Percentiles rank a stretch among this genome's conserved stretches.
Conservation (phyloP, 2,329 filamentous ascomycete genomes). For the Penicillium sumatraense region DNA sequence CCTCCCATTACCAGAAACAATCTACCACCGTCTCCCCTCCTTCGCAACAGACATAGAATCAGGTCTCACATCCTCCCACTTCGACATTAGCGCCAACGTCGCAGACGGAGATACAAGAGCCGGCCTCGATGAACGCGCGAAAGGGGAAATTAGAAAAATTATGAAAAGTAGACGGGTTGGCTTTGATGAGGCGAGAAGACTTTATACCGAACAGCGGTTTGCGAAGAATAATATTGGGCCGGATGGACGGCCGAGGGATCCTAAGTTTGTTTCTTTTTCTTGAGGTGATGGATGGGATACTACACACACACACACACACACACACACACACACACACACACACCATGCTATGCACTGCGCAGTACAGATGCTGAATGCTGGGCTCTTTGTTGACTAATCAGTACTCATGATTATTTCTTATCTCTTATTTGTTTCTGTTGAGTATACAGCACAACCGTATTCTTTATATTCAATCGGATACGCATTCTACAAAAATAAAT, state of each 20-base stretch:
- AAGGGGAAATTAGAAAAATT: conserved; percentile 81
- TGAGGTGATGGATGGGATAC: conserved; percentile 51
- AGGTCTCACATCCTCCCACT: conserved; percentile 79
- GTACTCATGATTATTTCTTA: neutral
- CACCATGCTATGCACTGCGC: no score
- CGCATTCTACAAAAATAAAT: no score
- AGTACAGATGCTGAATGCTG: no score
- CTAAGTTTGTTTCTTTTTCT: conserved; percentile 94
- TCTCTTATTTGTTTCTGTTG: neutral
- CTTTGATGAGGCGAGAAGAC: conserved; percentile 88
- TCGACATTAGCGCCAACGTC: conserved; percentile 82
- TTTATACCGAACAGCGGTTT: conserved; percentile 86
- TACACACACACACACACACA: no score
- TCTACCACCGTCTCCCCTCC: conserved; percentile 77
- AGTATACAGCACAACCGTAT: no score
- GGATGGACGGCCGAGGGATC: conserved; percentile 86
- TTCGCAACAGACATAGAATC: conserved; percentile 88
- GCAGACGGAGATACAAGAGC: conserved; percentile 76
- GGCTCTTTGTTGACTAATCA: no score
- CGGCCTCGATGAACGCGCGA: conserved; percentile 79
- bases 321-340: no score
- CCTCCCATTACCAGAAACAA: conserved; percentile 67
- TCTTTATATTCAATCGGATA: no score
- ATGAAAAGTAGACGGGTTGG: conserved; percentile 84
- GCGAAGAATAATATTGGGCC: conserved; percentile 84